Percentiles rank a stretch among this genome's conserved stretches.
Evolutionary conservation across 75 land plant genomes (phyloP).

Genomic region (Cryptomeria japonica): DNA sequence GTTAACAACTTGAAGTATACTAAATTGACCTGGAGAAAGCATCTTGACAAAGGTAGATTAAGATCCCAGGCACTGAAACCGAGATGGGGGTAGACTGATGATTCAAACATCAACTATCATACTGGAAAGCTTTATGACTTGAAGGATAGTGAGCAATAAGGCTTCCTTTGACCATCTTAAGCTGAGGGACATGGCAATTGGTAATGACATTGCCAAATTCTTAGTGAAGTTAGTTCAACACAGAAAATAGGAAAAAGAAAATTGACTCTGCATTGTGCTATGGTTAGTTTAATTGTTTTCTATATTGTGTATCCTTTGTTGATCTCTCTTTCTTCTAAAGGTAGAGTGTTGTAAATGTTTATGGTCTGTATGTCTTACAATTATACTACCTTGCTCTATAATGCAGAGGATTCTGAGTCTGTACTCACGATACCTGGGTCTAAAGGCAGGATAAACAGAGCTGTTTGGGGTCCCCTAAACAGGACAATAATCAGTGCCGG

Average conservation of each 20-base stretch:
- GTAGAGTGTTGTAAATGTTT: not conserved
- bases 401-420: slow-evolving; percentile 74
- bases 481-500: slow-evolving; percentile 91
- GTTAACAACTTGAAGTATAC: not conserved
- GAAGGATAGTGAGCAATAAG: not conserved
- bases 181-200: not conserved
- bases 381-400: not conserved
- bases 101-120: not conserved
- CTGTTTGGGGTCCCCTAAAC: slow-evolving; percentile 97
- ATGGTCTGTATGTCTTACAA: not conserved
- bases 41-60: not conserved
- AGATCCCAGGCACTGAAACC: not conserved
- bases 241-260: not conserved
- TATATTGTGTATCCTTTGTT: not conserved
- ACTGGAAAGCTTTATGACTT: not conserved
- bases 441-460: slow-evolving; percentile 91
- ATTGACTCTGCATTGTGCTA: not conserved
- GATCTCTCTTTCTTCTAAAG: not conserved
- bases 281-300: not conserved
- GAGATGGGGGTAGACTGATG: not conserved
- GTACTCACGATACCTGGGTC: slow-evolving; percentile 69
- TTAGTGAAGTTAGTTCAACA: not conserved
- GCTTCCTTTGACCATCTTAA: not conserved
- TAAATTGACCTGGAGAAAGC: not conserved
- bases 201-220: not conserved